Evolutionary conservation across 2,329 filamentous ascomycete species (phyloP).

Genomic region (Colletotrichum viniferum): DNA sequence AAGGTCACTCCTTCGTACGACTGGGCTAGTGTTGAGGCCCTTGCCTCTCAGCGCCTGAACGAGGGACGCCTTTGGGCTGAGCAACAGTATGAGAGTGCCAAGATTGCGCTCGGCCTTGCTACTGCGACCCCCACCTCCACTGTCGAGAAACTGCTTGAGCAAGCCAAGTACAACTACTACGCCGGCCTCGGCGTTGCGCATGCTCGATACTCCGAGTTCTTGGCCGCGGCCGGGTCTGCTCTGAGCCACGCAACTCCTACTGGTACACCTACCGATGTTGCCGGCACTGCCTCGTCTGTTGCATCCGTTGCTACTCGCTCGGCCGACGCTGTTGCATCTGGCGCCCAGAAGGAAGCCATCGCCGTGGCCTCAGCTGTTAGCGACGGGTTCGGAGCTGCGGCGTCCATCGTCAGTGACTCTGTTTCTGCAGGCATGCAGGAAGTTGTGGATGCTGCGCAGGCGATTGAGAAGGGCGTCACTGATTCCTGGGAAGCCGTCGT

Average conservation of each 20-base stretch:
- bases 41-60: conserved; percentile 72
- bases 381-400: conserved; percentile 42
- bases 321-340: conserved; percentile 48
- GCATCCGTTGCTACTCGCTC: conserved; percentile 53
- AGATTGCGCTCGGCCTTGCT: conserved; percentile 66
- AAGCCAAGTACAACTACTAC: conserved; percentile 72
- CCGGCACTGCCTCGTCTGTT: conserved; percentile 48
- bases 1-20: conserved; percentile 45
- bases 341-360: conserved; percentile 54
- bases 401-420: conserved; percentile 40
- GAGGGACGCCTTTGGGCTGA: conserved; percentile 75
- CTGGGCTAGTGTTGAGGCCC: conserved; percentile 59
- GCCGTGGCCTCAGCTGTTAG: conserved; percentile 52
- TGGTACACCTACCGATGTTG: conserved; percentile 62
- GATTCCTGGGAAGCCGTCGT: conserved; percentile 51
- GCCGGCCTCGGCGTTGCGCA: conserved; percentile 80
- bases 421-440: conserved; percentile 29
- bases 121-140: conserved; percentile 61
- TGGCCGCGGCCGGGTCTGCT: conserved; percentile 73
- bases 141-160: conserved; percentile 64
- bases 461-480: conserved; percentile 40
- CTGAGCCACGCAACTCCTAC: conserved; percentile 64
- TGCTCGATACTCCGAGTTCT: conserved; percentile 77
- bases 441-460: conserved; percentile 50
- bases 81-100: conserved; percentile 72